Percentiles rank a stretch among this genome's conserved stretches.
Conservation (phyloP, 176 grass and related monocot genomes). For the Leersia perrieri region DNA sequence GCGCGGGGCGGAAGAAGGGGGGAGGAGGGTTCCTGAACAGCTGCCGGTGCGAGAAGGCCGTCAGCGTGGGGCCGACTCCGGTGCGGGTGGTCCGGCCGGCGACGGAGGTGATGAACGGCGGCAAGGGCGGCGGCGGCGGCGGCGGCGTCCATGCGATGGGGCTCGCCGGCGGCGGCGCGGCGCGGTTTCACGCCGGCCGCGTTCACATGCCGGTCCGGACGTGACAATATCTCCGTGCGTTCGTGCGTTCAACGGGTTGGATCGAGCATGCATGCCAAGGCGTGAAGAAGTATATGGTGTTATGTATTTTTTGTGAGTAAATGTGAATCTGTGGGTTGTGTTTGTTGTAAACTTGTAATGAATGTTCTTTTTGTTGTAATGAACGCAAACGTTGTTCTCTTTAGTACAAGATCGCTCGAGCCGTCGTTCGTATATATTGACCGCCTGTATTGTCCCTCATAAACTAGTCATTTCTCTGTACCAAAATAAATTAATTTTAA, state of each 20-base stretch:
- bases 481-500: no score
- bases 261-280: no score
- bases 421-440: no score
- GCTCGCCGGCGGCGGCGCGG: background rate
- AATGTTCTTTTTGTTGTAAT: background rate
- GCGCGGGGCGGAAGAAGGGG: constrained; percentile 27
- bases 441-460: no score
- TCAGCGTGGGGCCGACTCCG: constrained; percentile 54
- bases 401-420: no score
- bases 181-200: constrained; percentile 10
- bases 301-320: background rate
- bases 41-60: constrained; percentile 75
- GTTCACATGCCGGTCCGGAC: constrained; percentile 35
- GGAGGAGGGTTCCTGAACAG: constrained; percentile 38
- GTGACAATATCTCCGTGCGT: no score
- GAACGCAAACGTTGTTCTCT: no score
- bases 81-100: constrained; percentile 36
- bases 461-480: no score
- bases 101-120: background rate
- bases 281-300: background rate
- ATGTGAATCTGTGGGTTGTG: no score
- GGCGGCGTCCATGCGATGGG: background rate
- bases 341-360: background rate
- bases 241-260: no score
- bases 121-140: background rate